phyloP scores from a whole-genome alignment of 2,329 filamentous ascomycete genomes.

The Eurotiales sp. region DNA sequence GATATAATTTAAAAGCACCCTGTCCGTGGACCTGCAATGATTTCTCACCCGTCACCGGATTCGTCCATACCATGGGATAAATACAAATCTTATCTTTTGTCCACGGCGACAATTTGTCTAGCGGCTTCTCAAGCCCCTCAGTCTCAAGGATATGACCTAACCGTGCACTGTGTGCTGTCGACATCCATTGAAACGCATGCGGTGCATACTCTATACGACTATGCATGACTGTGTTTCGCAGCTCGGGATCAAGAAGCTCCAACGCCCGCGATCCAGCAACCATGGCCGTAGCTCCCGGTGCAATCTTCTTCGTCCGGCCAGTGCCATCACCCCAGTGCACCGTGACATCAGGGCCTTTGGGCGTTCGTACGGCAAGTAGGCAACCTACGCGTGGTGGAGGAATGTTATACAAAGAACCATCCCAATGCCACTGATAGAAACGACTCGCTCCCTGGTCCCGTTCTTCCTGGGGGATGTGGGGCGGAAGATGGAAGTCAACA shows the following conservation, averaged over 20 bases:
- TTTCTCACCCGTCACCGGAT: conserved; percentile 30
- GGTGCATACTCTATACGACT: conserved; percentile 36
- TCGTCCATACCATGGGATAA: conserved; percentile 39
- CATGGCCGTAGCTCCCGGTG: conserved; percentile 33
- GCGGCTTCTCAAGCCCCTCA: conserved; percentile 24
- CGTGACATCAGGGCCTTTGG: conserved; percentile 28
- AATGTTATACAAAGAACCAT: conserved; percentile 33
- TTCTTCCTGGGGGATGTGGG: conserved; percentile 32
- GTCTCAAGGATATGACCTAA: conserved; percentile 32
- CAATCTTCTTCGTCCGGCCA: conserved; percentile 29
- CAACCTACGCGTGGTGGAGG: conserved; percentile 35
- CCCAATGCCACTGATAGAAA: conserved; percentile 39
- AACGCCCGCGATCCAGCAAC: conserved; percentile 25
- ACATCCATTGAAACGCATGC: conserved; percentile 38
- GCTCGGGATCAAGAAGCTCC: conserved; percentile 26
- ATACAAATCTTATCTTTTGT: conserved; percentile 27
- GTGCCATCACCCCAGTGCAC: conserved; percentile 35
- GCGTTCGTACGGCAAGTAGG: conserved; percentile 32
- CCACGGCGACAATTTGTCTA: conserved; percentile 30
- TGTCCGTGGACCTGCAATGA: conserved; percentile 36
- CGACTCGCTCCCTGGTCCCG: conserved; percentile 30
- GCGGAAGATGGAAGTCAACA: conserved; percentile 36
- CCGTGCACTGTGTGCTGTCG: conserved; percentile 29
- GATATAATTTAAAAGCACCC: conserved; percentile 32
- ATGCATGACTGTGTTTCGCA: conserved; percentile 25